A percentile compares a stretch with the other conserved stretches of the same genome.
Evolutionary conservation across 208 protist species (phyloP).

Genomic region (Zelonia costaricensis): DNA sequence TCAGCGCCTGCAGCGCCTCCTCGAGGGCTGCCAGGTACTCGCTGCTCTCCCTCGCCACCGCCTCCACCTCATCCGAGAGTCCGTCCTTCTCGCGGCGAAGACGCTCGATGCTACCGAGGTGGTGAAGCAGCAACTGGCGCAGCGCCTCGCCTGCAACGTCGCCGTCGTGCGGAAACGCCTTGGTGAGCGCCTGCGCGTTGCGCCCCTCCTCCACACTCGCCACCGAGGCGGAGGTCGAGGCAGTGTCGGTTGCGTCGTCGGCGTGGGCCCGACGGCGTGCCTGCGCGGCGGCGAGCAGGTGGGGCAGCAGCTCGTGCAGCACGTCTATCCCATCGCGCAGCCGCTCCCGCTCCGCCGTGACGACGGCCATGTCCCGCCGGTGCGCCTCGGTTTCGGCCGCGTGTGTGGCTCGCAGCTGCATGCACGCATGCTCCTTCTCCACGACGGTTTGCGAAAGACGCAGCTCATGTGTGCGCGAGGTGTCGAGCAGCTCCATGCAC

Average conservation of each 20-base stretch:
- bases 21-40: constrained; percentile 34
- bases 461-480: constrained; percentile 37
- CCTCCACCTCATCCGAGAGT: constrained; percentile 41
- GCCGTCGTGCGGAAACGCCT: neutral
- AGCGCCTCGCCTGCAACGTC: neutral
- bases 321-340: constrained; percentile 4
- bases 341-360: neutral
- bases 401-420: constrained; percentile 6
- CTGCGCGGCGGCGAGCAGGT: constrained; percentile 5
- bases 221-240: no score
- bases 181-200: neutral
- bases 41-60: constrained; percentile 25
- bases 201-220: neutral
- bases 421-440: constrained; percentile 39
- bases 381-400: constrained; percentile 5
- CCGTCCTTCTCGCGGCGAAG: constrained; percentile 58
- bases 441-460: constrained; percentile 29
- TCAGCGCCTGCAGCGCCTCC: constrained; percentile 25
- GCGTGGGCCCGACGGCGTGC: neutral
- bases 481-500: constrained; percentile 42
- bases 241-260: no score
- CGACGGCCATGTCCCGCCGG: neutral
- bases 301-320: constrained; percentile 12
- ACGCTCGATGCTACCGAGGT: constrained; percentile 35
- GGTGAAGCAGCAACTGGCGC: constrained; percentile 12